These are phyloP conservation scores for Keithomyces neogunnii DNA, from an alignment of 2,329 filamentous ascomycete genomes.

Conservation along the genomic window DNA sequence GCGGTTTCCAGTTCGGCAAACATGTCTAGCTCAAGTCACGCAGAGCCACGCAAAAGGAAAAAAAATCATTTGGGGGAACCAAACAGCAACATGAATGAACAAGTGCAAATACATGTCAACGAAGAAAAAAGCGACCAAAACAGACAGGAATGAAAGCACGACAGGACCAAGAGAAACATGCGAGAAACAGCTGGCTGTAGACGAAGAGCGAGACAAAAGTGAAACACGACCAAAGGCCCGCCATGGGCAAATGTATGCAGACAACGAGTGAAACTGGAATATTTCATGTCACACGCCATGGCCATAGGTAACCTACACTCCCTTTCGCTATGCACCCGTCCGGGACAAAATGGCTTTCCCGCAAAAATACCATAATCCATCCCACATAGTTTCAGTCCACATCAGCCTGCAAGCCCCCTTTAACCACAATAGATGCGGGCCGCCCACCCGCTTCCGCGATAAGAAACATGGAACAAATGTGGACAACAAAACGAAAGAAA, in stretches of 20 bases:
- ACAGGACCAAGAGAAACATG: background rate
- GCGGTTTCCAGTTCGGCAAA: background rate
- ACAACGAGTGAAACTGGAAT: conserved; percentile 19
- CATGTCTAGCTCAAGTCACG: background rate
- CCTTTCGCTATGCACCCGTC: conserved; percentile 36
- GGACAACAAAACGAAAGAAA: background rate
- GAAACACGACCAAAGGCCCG: background rate
- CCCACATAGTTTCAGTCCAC: conserved; percentile 11
- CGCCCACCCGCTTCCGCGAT: conserved; percentile 23
- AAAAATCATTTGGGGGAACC: background rate
- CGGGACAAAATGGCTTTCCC: conserved; percentile 31
- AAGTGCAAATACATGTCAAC: background rate
- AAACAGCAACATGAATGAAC: background rate
- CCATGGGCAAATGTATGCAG: conserved; percentile 8
- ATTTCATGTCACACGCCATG: conserved; percentile 26
- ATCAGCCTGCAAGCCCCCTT: background rate
- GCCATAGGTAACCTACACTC: conserved; percentile 31
- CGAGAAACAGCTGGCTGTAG: background rate
- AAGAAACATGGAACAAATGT: too few relatives aligned
- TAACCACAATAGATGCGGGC: conserved; percentile 7
- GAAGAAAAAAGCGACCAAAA: background rate
- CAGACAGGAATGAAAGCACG: too few relatives aligned
- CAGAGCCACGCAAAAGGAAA: background rate
- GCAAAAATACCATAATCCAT: conserved; percentile 27
- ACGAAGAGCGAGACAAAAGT: background rate